Evolutionary conservation across 2,329 filamentous ascomycete species (phyloP).

Genomic region (Grosmannia huntii): DNA sequence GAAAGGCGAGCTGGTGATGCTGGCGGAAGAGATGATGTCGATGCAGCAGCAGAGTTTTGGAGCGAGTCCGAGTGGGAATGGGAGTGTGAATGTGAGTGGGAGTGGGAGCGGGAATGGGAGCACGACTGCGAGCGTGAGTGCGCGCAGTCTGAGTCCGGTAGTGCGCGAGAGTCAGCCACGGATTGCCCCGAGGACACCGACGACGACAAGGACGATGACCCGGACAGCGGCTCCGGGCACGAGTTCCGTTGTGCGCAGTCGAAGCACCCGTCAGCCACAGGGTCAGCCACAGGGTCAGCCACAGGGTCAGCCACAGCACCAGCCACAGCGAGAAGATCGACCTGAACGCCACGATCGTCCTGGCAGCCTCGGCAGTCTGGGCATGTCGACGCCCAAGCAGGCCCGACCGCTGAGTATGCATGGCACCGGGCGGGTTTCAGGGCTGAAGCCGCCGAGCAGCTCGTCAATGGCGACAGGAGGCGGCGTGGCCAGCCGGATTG

Average conservation of each 20-base stretch:
- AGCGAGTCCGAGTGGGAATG: not conserved
- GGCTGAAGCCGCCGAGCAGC: constrained; percentile 47
- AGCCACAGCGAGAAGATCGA: not conserved
- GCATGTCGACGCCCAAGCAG: constrained; percentile 13
- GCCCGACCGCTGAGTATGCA: constrained; percentile 12
- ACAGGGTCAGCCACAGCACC: not conserved
- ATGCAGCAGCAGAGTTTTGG: constrained; percentile 39
- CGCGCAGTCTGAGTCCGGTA: no score
- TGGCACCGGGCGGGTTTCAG: constrained; percentile 24
- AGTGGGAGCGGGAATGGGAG: not conserved
- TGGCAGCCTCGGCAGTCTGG: constrained; percentile 11
- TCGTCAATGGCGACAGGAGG: constrained; percentile 13
- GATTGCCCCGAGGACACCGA: constrained; percentile 12
- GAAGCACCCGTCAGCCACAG: not conserved
- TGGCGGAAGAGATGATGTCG: constrained; percentile 73
- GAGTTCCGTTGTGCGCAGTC: not conserved
- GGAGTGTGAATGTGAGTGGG: not conserved
- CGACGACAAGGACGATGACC: not conserved
- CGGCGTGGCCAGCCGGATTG: constrained; percentile 32
- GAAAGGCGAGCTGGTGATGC: constrained; percentile 69
- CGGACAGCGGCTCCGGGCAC: not conserved
- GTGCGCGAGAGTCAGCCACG: no score
- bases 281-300: not conserved
- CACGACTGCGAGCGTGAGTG: not conserved
- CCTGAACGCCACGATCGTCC: not conserved